Evolutionary conservation across 257 asterid species (phyloP).

Genomic region (Parsonsia alboflavescens): DNA sequence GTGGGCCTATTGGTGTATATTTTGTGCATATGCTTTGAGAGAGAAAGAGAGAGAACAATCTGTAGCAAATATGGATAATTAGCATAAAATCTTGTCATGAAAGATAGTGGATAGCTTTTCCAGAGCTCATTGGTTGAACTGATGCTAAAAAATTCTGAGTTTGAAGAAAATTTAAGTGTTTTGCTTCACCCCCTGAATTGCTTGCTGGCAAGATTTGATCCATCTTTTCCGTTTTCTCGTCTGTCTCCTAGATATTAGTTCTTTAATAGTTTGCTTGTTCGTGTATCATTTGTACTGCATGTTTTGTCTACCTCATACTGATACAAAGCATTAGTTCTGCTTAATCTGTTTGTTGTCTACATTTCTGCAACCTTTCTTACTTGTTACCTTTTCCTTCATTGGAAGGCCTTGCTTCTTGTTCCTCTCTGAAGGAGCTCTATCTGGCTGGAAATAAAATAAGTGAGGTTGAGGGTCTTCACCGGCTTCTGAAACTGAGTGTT

Average conservation of each 20-base stretch:
- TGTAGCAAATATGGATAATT: neutral
- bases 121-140: neutral
- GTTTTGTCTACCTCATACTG: neutral
- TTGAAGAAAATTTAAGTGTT: neutral
- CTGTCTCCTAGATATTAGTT: neutral
- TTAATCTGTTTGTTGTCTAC: neutral
- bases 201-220: neutral
- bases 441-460: constrained; percentile 95
- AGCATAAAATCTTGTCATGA: neutral
- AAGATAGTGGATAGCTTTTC: too few species aligned
- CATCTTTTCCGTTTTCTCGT: neutral
- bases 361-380: neutral
- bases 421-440: constrained; percentile 86
- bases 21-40: neutral
- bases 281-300: neutral
- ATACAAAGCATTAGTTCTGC: neutral
- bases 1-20: neutral
- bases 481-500: constrained; percentile 75
- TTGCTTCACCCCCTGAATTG: neutral
- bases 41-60: neutral
- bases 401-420: constrained; percentile 84
- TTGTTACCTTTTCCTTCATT: constrained; percentile 16
- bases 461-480: constrained; percentile 98
- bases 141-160: neutral
- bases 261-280: neutral